Conservation (phyloP, 73 alveolate genomes). For the Paramecium sonneborni region DNA sequence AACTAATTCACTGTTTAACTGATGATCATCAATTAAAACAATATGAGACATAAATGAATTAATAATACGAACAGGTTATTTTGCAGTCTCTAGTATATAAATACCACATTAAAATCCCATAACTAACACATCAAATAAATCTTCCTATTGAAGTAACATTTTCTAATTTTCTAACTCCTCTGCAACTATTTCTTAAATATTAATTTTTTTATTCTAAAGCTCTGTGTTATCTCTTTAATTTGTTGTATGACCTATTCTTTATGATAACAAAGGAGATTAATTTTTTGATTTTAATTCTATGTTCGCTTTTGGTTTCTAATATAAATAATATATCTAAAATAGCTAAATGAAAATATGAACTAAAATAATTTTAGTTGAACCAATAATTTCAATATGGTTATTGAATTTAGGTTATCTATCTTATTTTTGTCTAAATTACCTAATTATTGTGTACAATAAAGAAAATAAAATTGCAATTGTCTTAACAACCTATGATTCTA, state of each 20-base stretch:
- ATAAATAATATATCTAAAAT: background rate
- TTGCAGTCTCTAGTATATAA: background rate
- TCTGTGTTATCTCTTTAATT: background rate
- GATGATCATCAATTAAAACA: background rate
- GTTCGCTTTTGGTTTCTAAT: background rate
- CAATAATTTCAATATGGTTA: background rate
- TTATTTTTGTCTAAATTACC: background rate
- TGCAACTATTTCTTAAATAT: background rate
- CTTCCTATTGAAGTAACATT: background rate
- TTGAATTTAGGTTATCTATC: background rate
- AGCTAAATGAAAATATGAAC: background rate
- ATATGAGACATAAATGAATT: constrained; percentile 14
- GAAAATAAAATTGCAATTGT: background rate
- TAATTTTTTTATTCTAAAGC: background rate
- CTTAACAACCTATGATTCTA: background rate
- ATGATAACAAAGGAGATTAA: background rate
- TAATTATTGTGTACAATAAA: background rate
- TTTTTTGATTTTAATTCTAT: background rate
- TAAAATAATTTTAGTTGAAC: background rate
- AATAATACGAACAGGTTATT: background rate
- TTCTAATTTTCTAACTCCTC: background rate
- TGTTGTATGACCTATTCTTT: background rate
- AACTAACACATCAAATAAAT: background rate
- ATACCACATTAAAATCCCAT: background rate
- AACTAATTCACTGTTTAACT: background rate